Conservation (phyloP, 2,329 filamentous ascomycete genomes). For the Aspergillus alliaceus region DNA sequence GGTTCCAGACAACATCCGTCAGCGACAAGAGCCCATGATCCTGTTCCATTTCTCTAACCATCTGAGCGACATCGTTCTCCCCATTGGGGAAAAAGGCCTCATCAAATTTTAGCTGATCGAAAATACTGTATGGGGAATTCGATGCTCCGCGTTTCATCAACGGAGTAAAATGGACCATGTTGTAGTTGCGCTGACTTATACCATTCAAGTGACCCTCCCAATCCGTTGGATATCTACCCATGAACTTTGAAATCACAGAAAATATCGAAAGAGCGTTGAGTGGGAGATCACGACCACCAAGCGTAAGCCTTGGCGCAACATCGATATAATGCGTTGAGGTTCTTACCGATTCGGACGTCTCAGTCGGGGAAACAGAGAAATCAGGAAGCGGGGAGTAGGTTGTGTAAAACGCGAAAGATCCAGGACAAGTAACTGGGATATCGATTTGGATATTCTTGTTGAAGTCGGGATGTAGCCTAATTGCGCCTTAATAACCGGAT, state of each 20-base stretch:
- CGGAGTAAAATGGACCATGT: conserved; percentile 98
- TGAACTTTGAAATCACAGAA: conserved; percentile 95
- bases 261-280: conserved; percentile 87
- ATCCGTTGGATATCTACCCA: conserved; percentile 86
- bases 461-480: conserved; percentile 81
- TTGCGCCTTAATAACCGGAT: conserved; percentile 17
- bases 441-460: conserved; percentile 89
- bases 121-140: conserved; percentile 96
- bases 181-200: conserved; percentile 90
- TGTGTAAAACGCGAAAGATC: conserved; percentile 91
- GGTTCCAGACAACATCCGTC: conserved; percentile 97
- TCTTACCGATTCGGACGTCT: conserved; percentile 58
- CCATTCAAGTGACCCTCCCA: conserved; percentile 88
- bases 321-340: conserved; percentile 89
- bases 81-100: conserved; percentile 77
- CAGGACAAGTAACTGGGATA: conserved; percentile 76
- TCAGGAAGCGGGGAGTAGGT: conserved; percentile 86
- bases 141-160: conserved; percentile 84
- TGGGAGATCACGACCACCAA: conserved; percentile 73
- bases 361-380: conserved; percentile 61
- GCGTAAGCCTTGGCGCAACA: conserved; percentile 76
- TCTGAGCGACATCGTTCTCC: conserved; percentile 73
- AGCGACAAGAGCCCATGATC: conserved; percentile 82
- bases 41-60: conserved; percentile 79
- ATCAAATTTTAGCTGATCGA: conserved; percentile 88